These are phyloP conservation scores for Pseudogymnoascus sp. DNA, from an alignment of 2,329 filamentous ascomycete genomes.

Conservation along the genomic window DNA sequence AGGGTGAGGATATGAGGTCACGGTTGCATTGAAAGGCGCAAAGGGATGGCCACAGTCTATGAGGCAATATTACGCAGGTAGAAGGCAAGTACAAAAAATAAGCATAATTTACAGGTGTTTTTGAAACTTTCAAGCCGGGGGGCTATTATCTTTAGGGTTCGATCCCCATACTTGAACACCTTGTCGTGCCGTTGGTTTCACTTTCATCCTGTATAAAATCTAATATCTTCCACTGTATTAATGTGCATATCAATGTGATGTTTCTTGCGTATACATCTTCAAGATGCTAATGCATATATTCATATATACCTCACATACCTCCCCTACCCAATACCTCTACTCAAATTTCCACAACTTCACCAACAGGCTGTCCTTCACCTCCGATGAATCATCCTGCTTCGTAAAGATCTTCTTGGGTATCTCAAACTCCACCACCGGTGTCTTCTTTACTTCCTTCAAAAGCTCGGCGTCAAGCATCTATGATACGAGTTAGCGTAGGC, in stretches of 20 bases:
- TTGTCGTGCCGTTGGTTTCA: background rate
- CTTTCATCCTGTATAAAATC: background rate
- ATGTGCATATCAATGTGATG: background rate
- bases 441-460: constrained; percentile 72
- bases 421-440: constrained; percentile 84
- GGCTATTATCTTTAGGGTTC: background rate
- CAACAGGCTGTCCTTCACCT: constrained; percentile 45
- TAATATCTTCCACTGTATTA: background rate
- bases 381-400: constrained; percentile 35
- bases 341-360: constrained; percentile 55
- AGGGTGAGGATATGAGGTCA: constrained; percentile 9
- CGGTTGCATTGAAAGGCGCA: constrained; percentile 5
- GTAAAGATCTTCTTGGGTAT: constrained; percentile 52
- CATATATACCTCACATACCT: background rate
- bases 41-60: background rate
- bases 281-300: background rate
- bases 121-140: constrained; percentile 14
- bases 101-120: constrained; percentile 10
- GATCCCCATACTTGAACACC: background rate
- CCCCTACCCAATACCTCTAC: background rate
- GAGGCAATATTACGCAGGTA: background rate
- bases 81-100: constrained; percentile 5
- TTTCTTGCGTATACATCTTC: background rate
- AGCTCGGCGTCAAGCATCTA: constrained; percentile 80
- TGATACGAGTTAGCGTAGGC: constrained; percentile 26